Conservation (phyloP, 176 grass and related monocot genomes). For the Sorghum bicolor region Sorghum_bicolor_NCBIv3 NC_012875.2:54931501-54932000, state of each 20-base stretch:
- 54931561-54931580: conserved; percentile 48
- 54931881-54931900: neutral
- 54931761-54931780: neutral
- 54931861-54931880: neutral
- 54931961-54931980: conserved; percentile 54
- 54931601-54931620: conserved; percentile 79
- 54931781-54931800: neutral
- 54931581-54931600: conserved; percentile 82
- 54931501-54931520: neutral
- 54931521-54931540: neutral
- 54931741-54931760: neutral
- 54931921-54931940: neutral
- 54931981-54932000: conserved; percentile 22
- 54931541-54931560: neutral
- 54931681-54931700: conserved; percentile 55
- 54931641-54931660: neutral
- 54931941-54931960: neutral
- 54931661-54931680: conserved; percentile 28
- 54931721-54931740: neutral
- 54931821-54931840: neutral
- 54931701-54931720: neutral
- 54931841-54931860: neutral
- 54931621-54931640: conserved; percentile 41
- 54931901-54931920: neutral
- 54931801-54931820: neutral